Conservation (phyloP, 345 rosid species). For the Linum lewisii region DNA sequence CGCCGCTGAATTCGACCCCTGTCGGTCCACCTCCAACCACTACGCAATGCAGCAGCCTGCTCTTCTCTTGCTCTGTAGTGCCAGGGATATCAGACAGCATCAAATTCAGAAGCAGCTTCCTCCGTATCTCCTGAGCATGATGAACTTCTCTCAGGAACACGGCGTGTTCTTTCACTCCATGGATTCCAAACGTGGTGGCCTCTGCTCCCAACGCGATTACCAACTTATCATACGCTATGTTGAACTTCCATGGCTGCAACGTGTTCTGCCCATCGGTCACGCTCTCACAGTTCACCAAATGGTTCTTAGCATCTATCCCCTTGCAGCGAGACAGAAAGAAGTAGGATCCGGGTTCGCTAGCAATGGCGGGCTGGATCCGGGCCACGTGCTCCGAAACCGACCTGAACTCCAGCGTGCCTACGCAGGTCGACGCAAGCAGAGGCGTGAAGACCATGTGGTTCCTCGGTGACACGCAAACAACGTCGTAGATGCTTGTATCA, state of each 20-base stretch:
- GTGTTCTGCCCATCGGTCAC: conserved; percentile 42
- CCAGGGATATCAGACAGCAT: conserved; percentile 94
- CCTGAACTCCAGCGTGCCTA: conserved; percentile 90
- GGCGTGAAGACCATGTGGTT: conserved; percentile 95
- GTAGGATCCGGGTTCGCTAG: conserved; percentile 56
- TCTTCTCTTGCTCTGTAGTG: conserved; percentile 63
- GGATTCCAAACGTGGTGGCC: conserved; percentile 79
- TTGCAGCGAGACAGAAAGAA: conserved; percentile 69
- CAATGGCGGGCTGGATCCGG: conserved; percentile 82
- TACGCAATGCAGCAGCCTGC: conserved; percentile 75
- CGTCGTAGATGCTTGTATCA: conserved; percentile 59
- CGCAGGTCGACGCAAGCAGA: conserved; percentile 85
- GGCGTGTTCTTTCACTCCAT: conserved; percentile 64
- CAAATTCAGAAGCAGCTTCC: conserved; percentile 77
- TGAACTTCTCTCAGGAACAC: conserved; percentile 85
- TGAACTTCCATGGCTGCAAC: conserved; percentile 66
- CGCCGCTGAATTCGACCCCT: conserved; percentile 96
- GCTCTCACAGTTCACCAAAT: conserved; percentile 73
- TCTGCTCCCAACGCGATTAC: conserved; percentile 78
- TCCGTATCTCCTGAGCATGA: conserved; percentile 90
- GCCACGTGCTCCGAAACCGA: conserved; percentile 82
- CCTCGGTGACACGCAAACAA: conserved; percentile 78
- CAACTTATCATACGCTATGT: conserved; percentile 71
- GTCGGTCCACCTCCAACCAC: conserved; percentile 99
- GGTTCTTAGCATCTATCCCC: conserved; percentile 44